Percentiles rank a stretch among this genome's conserved stretches.
Evolutionary conservation across 148 eudicot species (phyloP).

Genomic region (Camellia japonica): DNA sequence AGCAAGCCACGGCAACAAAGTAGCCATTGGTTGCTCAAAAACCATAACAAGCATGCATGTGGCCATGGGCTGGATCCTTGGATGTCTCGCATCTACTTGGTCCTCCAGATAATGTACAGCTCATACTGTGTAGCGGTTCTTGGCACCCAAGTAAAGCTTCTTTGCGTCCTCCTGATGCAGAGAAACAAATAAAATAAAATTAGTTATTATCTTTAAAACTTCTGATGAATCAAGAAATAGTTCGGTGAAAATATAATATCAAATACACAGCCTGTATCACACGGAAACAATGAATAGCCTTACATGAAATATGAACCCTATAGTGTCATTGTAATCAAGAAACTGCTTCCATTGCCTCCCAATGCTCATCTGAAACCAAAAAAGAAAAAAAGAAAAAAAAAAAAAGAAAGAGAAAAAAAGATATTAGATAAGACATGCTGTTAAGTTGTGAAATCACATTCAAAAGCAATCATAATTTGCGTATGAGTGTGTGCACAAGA

Average conservation of each 20-base stretch:
- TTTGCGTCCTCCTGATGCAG: constrained; percentile 77
- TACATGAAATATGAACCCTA: constrained; percentile 86
- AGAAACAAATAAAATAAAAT: neutral
- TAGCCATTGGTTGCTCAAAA: neutral
- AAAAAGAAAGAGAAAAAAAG: neutral
- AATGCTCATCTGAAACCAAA: constrained; percentile 57
- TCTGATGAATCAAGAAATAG: neutral
- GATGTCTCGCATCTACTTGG: neutral
- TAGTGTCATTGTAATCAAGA: constrained; percentile 60
- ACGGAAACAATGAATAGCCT: constrained; percentile 11
- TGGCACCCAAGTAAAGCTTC: constrained; percentile 62
- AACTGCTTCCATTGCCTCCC: constrained; percentile 84
- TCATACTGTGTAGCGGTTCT: constrained; percentile 67
- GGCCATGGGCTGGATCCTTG: neutral
- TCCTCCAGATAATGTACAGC: neutral
- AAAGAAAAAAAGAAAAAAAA: neutral
- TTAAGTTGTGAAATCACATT: neutral
- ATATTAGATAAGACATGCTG: neutral
- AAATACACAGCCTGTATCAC: neutral
- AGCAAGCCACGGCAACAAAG: neutral
- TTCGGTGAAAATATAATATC: neutral
- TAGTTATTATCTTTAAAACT: neutral
- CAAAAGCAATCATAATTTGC: neutral
- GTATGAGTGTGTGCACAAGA: neutral
- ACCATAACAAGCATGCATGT: neutral